Evolutionary conservation across 768 basidiomycete species (phyloP).

Genomic region (Psilocybe cyanescens): DNA sequence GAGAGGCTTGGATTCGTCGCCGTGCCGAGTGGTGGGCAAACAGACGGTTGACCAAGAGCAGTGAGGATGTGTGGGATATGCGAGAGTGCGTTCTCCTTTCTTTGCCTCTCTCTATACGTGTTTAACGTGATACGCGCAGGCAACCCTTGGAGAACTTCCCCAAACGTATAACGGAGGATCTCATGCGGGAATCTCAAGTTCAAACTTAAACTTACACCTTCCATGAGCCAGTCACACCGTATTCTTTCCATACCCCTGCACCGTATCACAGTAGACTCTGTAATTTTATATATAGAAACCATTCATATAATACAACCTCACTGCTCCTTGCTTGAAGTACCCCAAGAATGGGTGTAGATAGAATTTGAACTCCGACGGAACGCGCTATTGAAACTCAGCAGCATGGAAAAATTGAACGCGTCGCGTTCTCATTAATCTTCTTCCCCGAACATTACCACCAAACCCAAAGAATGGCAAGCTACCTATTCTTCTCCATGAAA

Average conservation of each 20-base stretch:
- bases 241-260: neutral
- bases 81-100: constrained; percentile 56
- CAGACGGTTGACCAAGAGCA: constrained; percentile 74
- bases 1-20: constrained; percentile 83
- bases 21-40: constrained; percentile 96
- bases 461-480: constrained; percentile 40
- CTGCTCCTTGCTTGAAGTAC: neutral
- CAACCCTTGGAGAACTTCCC: constrained; percentile 57
- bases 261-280: neutral
- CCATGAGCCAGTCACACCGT: neutral
- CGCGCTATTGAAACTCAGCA: constrained; percentile 30
- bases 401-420: constrained; percentile 39
- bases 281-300: no score
- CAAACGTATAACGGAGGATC: constrained; percentile 32
- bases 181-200: constrained; percentile 16
- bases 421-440: constrained; percentile 38
- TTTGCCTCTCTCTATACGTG: neutral
- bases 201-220: neutral
- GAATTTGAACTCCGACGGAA: constrained; percentile 46
- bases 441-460: constrained; percentile 12
- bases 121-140: constrained; percentile 31
- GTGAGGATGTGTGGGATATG: constrained; percentile 94
- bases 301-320: no score
- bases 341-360: no score
- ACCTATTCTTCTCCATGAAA: constrained; percentile 19